Conservation (phyloP, 495 filamentous ascomycete species). For the Xylaria telfairii region DNA sequence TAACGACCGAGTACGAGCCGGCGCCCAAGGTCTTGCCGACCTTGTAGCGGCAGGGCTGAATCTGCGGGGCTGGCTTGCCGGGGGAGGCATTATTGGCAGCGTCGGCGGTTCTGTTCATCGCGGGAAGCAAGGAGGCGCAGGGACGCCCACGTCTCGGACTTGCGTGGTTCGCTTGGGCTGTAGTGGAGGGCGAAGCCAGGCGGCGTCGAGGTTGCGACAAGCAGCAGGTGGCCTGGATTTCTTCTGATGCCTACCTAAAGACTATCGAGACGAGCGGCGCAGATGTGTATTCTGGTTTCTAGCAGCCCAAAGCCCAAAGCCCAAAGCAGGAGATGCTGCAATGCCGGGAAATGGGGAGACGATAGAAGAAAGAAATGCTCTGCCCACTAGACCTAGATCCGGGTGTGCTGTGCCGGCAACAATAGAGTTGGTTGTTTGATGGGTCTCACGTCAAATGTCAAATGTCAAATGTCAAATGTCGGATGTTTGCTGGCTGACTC, state of each 20-base stretch:
- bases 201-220: slow-evolving; percentile 1
- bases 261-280: neutral
- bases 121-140: neutral
- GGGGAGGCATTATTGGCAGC: slow-evolving; percentile 37
- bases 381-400: neutral
- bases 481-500: neutral
- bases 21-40: slow-evolving; percentile 97
- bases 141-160: neutral
- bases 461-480: too few species aligned
- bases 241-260: neutral
- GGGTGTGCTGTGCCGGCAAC: neutral
- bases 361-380: neutral
- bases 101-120: slow-evolving; percentile 43
- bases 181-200: neutral
- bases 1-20: slow-evolving; percentile 98
- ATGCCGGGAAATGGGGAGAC: neutral
- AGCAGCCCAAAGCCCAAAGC: neutral
- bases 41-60: slow-evolving; percentile 81
- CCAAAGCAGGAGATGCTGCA: neutral
- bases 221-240: neutral
- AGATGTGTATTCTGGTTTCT: neutral
- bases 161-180: neutral
- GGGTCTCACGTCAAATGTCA: neutral
- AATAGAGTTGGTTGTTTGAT: neutral
- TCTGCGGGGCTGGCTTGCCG: slow-evolving; percentile 45